These are phyloP conservation scores for Coemansia sp. DNA, from an alignment of 192 early-diverging fungal species.

Conservation along the genomic window DNA sequence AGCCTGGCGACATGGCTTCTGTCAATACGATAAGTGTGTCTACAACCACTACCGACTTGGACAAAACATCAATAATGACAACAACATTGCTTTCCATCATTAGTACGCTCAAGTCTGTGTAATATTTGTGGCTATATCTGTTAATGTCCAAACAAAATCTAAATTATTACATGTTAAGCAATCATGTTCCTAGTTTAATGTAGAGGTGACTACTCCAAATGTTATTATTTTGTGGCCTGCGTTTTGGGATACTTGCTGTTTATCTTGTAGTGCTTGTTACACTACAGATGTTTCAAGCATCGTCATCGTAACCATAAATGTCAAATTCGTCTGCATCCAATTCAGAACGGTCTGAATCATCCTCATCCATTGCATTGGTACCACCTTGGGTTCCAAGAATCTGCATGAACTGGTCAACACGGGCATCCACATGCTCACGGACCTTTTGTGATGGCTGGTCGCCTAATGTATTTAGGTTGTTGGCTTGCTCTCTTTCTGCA, in stretches of 20 bases:
- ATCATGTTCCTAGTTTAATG: too few relatives aligned
- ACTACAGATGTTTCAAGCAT: background rate
- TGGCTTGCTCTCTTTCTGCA: conserved; percentile 19
- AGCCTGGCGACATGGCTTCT: too few relatives aligned
- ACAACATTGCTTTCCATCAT: conserved; percentile 25
- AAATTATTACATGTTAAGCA: too few relatives aligned
- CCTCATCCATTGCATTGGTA: background rate
- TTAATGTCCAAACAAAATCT: too few relatives aligned
- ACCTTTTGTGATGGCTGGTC: conserved; percentile 25
- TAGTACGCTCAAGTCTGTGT: conserved; percentile 10
- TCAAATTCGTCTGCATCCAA: background rate
- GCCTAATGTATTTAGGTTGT: background rate
- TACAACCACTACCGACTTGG: background rate
- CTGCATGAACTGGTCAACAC: conserved; percentile 37
- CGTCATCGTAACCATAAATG: conserved; percentile 1
- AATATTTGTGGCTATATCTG: conserved; percentile 1
- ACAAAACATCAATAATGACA: conserved; percentile 4
- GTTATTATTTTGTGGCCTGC: too few relatives aligned
- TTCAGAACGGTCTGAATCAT: too few relatives aligned
- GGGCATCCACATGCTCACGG: conserved; percentile 25
- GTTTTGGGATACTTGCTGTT: too few relatives aligned
- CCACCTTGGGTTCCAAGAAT: conserved; percentile 16
- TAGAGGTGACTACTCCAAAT: too few relatives aligned
- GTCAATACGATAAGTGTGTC: background rate
- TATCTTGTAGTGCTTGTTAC: background rate